phyloP scores from a whole-genome alignment of 345 rosid species.

The Mangifera indica region DNA sequence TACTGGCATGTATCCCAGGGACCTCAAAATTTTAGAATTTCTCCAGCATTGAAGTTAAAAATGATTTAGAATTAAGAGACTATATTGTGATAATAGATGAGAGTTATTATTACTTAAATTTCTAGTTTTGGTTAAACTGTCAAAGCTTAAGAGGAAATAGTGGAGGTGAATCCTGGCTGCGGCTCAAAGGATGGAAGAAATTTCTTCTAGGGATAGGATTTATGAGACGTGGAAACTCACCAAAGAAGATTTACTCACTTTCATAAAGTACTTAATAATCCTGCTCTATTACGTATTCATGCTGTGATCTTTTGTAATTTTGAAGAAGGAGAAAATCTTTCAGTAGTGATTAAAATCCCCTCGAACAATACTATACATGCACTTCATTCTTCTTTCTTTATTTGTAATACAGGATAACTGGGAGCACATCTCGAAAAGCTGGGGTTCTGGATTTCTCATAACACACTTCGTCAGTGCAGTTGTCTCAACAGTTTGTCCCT shows the following conservation, averaged over 20 bases:
- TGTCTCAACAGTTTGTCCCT: slow-evolving; percentile 70
- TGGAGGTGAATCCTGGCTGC: neutral
- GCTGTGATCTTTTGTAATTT: neutral
- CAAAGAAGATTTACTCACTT: neutral
- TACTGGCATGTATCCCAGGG: neutral
- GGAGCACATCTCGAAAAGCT: slow-evolving; percentile 62
- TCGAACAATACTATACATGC: neutral
- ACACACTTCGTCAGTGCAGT: slow-evolving; percentile 67
- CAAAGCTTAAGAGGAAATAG: neutral
- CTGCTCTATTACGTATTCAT: neutral
- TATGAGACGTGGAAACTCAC: neutral
- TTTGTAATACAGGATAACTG: slow-evolving; percentile 58
- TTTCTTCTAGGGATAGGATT: neutral
- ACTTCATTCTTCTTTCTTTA: neutral
- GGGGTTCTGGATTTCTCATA: slow-evolving; percentile 72
- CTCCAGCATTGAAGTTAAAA: neutral
- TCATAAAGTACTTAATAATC: neutral
- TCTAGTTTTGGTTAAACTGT: neutral
- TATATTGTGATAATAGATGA: neutral
- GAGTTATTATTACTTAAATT: neutral
- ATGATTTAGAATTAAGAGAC: neutral
- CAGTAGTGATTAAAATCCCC: neutral
- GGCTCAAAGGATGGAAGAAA: neutral
- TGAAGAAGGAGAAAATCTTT: neutral
- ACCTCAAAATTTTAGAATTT: neutral